Base-by-base conservation (phyloP, 345 rosid genomes). In the Tarenaya hassleriana region DNA sequence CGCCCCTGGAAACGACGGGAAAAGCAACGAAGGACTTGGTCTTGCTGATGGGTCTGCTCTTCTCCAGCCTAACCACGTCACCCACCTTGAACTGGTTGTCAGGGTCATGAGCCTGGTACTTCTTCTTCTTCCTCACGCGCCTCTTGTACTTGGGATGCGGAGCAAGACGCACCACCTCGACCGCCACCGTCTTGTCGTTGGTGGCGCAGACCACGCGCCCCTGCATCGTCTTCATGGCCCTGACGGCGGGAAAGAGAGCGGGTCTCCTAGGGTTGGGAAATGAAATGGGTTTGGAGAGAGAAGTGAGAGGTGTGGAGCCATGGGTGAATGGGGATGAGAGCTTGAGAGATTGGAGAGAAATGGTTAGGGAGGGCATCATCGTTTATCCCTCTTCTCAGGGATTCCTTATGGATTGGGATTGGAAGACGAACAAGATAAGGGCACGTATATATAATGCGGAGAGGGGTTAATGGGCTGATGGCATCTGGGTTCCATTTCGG, bases 101-200 rank as follows among this genome's bases (percentile, higher is more conserved):
- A 1, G 82, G 88, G 87, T 90, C 97, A 67, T 90, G 97, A 35
- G 83, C 97, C 57, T 84, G 95, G 77, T 58, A 82, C 86, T 80
- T 86, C 83, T 82, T 83, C 97, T 86, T 89, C 79, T 53, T 83
- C 72, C 91, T 71, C 5, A 90, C 78, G 49, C 91, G 76, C 39
- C 91, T 82, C 76, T 77, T 78, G 82, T 90, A 90, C 79, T 86
- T 90, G 0, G 94, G 97, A 48, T 86, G 85, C 0, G 80, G 84
- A 38, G 82, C 88, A 14, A 84, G 57, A 16, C 95, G 73, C 47
- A 64, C 65, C 29, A 90, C 97, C 62, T 81, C 95, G 35, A 90
- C 97, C 0, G 86, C 61, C 34, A 90, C 94, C 0, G 95, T 86
- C 80, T 86, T 90, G 77, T 90, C 85, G 72, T 41, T 83, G 37